Percentiles rank a stretch among this genome's conserved stretches.
Conservation (phyloP, 768 basidiomycete genomes). For the Mycena sanguinolenta region DNA sequence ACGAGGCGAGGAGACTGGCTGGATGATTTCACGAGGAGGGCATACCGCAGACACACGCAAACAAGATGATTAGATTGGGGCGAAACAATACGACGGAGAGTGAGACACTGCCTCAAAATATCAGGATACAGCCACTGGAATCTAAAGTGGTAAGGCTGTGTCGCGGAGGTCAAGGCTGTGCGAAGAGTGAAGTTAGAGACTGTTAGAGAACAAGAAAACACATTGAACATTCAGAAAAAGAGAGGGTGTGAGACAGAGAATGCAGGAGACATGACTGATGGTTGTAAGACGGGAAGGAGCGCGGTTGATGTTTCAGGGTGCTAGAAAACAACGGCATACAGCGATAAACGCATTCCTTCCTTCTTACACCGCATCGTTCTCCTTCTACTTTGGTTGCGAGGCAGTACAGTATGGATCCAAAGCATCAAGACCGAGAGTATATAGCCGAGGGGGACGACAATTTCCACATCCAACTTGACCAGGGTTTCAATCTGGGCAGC, state of each 20-base stretch:
- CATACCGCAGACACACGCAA: too few relatives aligned
- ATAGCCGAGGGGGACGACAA: slow-evolving; percentile 41
- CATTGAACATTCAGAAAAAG: too few relatives aligned
- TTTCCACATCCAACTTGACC: slow-evolving; percentile 38
- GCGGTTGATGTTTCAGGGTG: slow-evolving; percentile 17
- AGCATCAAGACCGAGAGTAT: slow-evolving; percentile 35
- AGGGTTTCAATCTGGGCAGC: slow-evolving; percentile 30
- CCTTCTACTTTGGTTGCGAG: slow-evolving; percentile 9
- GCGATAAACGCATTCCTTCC: background rate
- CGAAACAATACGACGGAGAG: slow-evolving; percentile 16
- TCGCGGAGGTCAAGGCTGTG: too few relatives aligned
- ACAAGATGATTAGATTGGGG: slow-evolving; percentile 14
- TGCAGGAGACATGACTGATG: background rate
- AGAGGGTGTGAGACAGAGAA: too few relatives aligned
- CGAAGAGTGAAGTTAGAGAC: background rate
- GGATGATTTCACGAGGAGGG: too few relatives aligned
- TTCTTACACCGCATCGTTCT: slow-evolving; percentile 24
- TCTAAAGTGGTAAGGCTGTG: too few relatives aligned
- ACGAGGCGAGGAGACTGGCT: too few relatives aligned
- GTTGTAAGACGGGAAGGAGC: slow-evolving; percentile 1
- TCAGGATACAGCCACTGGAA: slow-evolving; percentile 8
- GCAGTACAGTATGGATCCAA: slow-evolving; percentile 24
- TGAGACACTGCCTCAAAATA: slow-evolving; percentile 7
- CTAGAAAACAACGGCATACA: slow-evolving; percentile 5
- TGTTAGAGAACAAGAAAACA: background rate